These are phyloP conservation scores for Neonectria faginata DNA, from an alignment of 2,329 filamentous ascomycete species.

Conservation along the genomic window DNA sequence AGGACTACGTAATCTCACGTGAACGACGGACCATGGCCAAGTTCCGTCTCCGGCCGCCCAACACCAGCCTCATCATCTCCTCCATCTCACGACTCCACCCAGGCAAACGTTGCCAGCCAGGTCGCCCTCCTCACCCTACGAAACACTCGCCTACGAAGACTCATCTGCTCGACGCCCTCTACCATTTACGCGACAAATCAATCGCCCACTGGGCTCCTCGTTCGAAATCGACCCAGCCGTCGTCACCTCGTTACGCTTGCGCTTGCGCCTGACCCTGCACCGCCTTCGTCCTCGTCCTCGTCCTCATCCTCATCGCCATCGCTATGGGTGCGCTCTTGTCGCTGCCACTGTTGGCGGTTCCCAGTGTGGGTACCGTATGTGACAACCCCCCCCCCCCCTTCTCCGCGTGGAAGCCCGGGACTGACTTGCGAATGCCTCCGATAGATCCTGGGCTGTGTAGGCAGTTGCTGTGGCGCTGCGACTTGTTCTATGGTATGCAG, in stretches of 20 bases:
- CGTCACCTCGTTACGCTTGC: not conserved
- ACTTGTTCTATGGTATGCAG: conserved; percentile 97
- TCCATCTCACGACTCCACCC: conserved; percentile 8
- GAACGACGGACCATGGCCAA: conserved; percentile 22
- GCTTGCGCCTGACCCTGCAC: not conserved
- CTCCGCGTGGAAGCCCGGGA: not conserved
- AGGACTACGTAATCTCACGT: conserved; percentile 46
- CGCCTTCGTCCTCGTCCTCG: not conserved
- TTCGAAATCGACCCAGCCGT: not conserved
- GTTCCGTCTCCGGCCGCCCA: not conserved
- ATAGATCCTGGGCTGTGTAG: conserved; percentile 80
- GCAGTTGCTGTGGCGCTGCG: conserved; percentile 95
- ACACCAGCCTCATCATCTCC: conserved; percentile 36
- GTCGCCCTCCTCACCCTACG: conserved; percentile 8
- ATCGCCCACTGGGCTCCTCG: not conserved
- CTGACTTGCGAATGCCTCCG: conserved; percentile 31
- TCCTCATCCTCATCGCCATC: conserved; percentile 2
- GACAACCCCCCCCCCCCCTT: not conserved
- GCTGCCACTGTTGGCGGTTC: conserved; percentile 87
- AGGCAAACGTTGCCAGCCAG: conserved; percentile 13
- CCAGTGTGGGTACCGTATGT: conserved; percentile 85
- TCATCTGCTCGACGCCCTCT: not conserved
- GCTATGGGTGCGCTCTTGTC: conserved; percentile 92
- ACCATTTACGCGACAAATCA: not conserved
- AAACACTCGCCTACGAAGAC: not conserved